Evolutionary conservation across 2,329 filamentous ascomycete genomes (phyloP), one percentile per base, ranked within the genome.

Genomic region (Apiospora malaysiana): DNA sequence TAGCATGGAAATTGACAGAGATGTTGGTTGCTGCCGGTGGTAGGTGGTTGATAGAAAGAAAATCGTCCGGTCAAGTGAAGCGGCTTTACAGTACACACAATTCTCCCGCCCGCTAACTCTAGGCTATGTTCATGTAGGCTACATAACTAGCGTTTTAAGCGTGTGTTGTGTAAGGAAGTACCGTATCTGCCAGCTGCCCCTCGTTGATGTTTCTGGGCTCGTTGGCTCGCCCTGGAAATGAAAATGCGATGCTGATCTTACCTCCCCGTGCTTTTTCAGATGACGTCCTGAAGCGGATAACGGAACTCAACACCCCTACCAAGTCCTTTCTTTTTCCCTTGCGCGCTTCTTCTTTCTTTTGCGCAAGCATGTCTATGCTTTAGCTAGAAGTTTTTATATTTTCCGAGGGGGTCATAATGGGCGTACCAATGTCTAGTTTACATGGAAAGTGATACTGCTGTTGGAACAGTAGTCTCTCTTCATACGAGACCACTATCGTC

Each of bases 201-300:
- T 37, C 56, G 56, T 63, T 40, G 40, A 18, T 32, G 56, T 63
- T 63, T 63, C 56, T 63, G 40, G 56, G 56, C 56, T 40, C 14
- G 32, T 63, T 40, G 56, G 56, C 56, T 40, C 14, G 32, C 56
- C 40, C 18, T 63, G 56, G 56, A 40, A 63, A 63, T 63, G 56
- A 40, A 8, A 63, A n/a, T 63, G 56, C n/a, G 32, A 40, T 63
- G 56, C n/a, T 63, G 56, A 63, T 63, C 56, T 63, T 63, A 5
- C 21, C 32, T 63, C 27, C 40, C 8, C 18, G 32, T 40, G 56
- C 56, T 32, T n/a, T 37, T 63, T 21, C 8, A 63, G 23, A 63
- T 63, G 56, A 63, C 56, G 32, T 63, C 56, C 56, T 63, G 4
- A 40, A 63, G 32, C 56, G 56, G 32, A 63, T 63, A n/a, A n/a